Conservation (phyloP, 371 early-diverging fungal species). For the Mucor indicus region DNA sequence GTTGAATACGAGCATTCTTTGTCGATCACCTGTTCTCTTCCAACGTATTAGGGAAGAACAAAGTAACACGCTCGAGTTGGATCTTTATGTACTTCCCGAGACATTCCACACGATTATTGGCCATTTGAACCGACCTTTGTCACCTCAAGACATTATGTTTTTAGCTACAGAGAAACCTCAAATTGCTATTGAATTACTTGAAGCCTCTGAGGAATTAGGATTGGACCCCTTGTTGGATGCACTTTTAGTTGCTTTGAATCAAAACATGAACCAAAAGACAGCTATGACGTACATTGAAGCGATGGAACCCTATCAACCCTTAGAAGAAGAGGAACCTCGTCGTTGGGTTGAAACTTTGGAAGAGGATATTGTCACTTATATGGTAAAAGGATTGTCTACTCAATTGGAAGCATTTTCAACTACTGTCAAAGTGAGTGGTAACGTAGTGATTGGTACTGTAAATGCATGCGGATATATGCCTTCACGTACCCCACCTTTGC, state of each 20-base stretch:
- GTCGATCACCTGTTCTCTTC: conserved; percentile 34
- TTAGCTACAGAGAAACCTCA: conserved; percentile 35
- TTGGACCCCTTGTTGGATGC: conserved; percentile 23
- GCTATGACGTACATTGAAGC: conserved; percentile 26
- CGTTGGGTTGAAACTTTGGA: conserved; percentile 35
- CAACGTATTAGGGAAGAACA: conserved; percentile 30
- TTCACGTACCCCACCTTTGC: conserved; percentile 26
- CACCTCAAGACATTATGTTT: conserved; percentile 30
- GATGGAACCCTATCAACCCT: conserved; percentile 25
- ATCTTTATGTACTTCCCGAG: conserved; percentile 27
- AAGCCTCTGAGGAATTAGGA: conserved; percentile 35
- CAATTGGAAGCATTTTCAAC: conserved; percentile 33
- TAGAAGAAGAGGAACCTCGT: conserved; percentile 28
- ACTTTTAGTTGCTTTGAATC: conserved; percentile 20
- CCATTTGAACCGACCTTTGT: conserved; percentile 30
- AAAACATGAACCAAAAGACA: conserved; percentile 21
- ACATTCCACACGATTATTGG: conserved; percentile 31
- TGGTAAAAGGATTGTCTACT: conserved; percentile 17
- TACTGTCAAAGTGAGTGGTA: conserved; percentile 23
- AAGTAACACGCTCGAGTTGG: conserved; percentile 20
- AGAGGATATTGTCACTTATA: conserved; percentile 26
- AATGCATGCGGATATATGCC: conserved; percentile 31
- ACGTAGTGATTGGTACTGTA: conserved; percentile 22
- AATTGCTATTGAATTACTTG: conserved; percentile 33
- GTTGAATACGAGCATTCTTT: conserved; percentile 27